These are phyloP conservation scores for Arthrobotrys megalospora DNA, from an alignment of 2,329 filamentous ascomycete genomes.

Conservation along the genomic window DNA sequence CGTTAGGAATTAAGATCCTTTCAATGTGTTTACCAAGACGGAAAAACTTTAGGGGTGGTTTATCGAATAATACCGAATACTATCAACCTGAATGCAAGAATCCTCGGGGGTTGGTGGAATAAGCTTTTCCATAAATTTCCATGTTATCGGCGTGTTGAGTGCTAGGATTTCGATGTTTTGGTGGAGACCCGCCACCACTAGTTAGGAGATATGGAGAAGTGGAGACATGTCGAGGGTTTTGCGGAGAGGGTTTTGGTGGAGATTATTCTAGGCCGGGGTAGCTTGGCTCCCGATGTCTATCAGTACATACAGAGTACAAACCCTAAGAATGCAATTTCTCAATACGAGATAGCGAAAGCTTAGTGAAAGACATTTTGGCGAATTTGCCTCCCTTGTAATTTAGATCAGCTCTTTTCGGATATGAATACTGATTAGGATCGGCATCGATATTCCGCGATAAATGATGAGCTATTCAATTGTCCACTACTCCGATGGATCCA, in stretches of 20 bases:
- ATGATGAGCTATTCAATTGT: background rate
- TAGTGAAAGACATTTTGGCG: constrained; percentile 3
- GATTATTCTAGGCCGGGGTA: constrained; percentile 26
- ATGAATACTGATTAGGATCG: constrained; percentile 5
- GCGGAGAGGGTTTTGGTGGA: constrained; percentile 41
- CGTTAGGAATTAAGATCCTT: background rate
- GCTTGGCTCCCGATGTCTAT: constrained; percentile 16
- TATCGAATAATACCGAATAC: constrained; percentile 5
- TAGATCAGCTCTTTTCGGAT: constrained; percentile 1
- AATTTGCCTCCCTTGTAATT: constrained; percentile 11
- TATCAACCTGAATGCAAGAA: constrained; percentile 37
- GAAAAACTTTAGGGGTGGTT: background rate
- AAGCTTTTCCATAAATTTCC: constrained; percentile 36
- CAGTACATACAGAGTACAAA: constrained; percentile 7
- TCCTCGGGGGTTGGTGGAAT: constrained; percentile 36
- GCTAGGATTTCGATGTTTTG: constrained; percentile 15
- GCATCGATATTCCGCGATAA: background rate
- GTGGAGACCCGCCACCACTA: constrained; percentile 17
- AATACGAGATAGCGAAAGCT: constrained; percentile 19
- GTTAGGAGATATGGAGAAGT: constrained; percentile 23
- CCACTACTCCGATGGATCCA: background rate
- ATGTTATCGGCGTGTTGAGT: constrained; percentile 10
- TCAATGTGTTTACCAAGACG: background rate
- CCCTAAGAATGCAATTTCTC: constrained; percentile 20
- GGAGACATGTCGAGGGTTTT: constrained; percentile 25